Evolutionary conservation across 2,329 filamentous ascomycete species (phyloP), one percentile per base, ranked within the genome.

Genomic region (Talaromyces rugulosus): DNA sequence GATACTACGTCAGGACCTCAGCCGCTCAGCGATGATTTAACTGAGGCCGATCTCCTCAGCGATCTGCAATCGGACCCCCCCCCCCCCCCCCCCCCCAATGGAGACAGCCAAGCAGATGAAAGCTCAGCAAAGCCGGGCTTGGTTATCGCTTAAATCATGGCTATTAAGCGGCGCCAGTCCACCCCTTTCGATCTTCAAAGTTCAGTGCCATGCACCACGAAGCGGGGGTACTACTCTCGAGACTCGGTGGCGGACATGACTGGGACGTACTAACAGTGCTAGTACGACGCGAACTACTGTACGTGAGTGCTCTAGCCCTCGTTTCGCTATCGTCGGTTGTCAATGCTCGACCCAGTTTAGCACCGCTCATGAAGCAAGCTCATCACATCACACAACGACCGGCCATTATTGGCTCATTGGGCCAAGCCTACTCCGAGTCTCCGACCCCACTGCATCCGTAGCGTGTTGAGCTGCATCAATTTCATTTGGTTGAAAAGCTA

Each of bases 341-440:
- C 28, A 53, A 54, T 14, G 55, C 44, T 55, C 47, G 57, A 59
- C 31, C 34, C 27, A 54, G 42, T 58, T 50, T 63, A 42, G 58
- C 58, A 52, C 16, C 54, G 52, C 58, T 40, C 61, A 53, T 50
- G 47, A 42, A 63, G 58, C 58, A 63, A 60, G 61, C 36, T 63
- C 61, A 55, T 63, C 61, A 63, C 61, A 63, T 63, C 61, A 63
- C 61, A 63, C 61, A 23, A 36, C 12, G 47, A 11, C n/a, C 61
- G 18, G 14, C 6, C 42, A 30, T 58, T 27, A 63, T 63, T 63
- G 58, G 61, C 27, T 60, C 28, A 63, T 63, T 60, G 58, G 54
- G 53, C 16, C 53, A 58, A 57, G 56, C 53, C 28, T 28, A 31
- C 34, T 14, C 53, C 36, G 31, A 54, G 53, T 58, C 34, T 14